Conservation (phyloP, 78 protist genomes). For the Dictyostelium discoideum region DNA sequence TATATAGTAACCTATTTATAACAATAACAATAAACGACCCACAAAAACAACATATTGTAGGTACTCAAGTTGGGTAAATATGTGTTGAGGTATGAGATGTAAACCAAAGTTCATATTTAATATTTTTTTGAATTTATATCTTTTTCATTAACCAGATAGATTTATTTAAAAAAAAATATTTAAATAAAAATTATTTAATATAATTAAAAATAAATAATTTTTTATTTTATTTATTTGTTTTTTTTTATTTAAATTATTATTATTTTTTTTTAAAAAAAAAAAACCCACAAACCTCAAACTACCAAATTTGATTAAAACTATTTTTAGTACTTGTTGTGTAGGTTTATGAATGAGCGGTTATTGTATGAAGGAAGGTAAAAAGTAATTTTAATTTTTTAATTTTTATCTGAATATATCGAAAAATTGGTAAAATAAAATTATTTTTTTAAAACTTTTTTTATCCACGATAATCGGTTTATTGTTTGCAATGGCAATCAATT, state of each 20-base stretch:
- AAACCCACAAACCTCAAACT: background rate
- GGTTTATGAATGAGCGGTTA: background rate
- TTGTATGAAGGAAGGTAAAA: background rate
- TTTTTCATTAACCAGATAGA: background rate
- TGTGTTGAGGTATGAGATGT: background rate
- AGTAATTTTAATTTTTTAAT: background rate
- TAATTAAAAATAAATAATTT: background rate
- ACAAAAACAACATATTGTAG: background rate
- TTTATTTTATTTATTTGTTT: no score
- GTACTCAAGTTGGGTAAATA: background rate
- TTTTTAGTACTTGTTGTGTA: background rate
- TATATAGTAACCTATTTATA: no score
- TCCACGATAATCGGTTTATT: background rate
- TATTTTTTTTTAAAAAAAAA: background rate
- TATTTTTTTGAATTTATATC: background rate
- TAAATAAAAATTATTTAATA: background rate
- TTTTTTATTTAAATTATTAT: background rate
- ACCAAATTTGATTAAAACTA: background rate
- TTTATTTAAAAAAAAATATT: background rate
- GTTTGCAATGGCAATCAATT: background rate
- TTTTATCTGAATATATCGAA: background rate
- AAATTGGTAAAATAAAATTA: background rate
- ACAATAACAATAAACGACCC: background rate
- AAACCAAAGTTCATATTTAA: background rate
- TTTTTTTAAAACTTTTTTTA: background rate